A percentile compares a stretch with the other conserved stretches of the same genome.
Evolutionary conservation across 441 rosid genomes (phyloP).

Genomic region (Cnidoscolus chayamansa): DNA sequence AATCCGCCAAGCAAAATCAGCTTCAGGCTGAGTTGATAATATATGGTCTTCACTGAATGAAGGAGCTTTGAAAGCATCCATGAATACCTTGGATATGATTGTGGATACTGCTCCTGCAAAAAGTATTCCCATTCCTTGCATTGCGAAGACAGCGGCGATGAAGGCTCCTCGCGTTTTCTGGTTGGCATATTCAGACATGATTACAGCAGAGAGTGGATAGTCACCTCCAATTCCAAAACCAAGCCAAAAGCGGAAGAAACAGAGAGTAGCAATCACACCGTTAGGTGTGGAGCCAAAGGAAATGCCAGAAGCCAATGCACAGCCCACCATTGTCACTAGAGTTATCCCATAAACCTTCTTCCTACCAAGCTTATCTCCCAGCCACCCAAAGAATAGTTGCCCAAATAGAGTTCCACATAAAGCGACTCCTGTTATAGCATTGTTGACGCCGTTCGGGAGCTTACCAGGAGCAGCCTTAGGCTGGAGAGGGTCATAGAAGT

Average conservation of each 20-base stretch:
- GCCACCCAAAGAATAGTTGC: constrained; percentile 48
- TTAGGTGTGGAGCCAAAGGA: constrained; percentile 44
- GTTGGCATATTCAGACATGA: constrained; percentile 61
- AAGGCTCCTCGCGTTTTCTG: constrained; percentile 56
- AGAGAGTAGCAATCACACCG: constrained; percentile 40
- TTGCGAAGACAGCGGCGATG: constrained; percentile 59
- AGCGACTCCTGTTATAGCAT: constrained; percentile 47
- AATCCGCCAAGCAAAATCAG: constrained; percentile 46
- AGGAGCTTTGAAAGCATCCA: constrained; percentile 29
- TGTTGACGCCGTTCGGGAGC: constrained; percentile 36
- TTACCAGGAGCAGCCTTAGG: constrained; percentile 28
- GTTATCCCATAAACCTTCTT: constrained; percentile 54
- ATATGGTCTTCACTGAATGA: constrained; percentile 21
- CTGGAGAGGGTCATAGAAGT: constrained; percentile 32
- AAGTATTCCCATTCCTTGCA: constrained; percentile 61
- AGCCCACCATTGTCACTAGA: constrained; percentile 48
- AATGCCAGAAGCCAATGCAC: constrained; percentile 50
- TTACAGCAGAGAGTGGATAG: constrained; percentile 57
- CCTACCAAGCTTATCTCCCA: constrained; percentile 52
- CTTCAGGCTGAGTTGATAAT: constrained; percentile 42
- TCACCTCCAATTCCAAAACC: constrained; percentile 64
- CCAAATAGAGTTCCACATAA: constrained; percentile 46
- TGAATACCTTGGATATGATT: constrained; percentile 39
- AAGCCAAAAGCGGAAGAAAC: constrained; percentile 61
- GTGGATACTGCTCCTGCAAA: constrained; percentile 46